phyloP scores from a whole-genome alignment of 176 grass and related monocot species.

The Alloteropsis semialata region DNA sequence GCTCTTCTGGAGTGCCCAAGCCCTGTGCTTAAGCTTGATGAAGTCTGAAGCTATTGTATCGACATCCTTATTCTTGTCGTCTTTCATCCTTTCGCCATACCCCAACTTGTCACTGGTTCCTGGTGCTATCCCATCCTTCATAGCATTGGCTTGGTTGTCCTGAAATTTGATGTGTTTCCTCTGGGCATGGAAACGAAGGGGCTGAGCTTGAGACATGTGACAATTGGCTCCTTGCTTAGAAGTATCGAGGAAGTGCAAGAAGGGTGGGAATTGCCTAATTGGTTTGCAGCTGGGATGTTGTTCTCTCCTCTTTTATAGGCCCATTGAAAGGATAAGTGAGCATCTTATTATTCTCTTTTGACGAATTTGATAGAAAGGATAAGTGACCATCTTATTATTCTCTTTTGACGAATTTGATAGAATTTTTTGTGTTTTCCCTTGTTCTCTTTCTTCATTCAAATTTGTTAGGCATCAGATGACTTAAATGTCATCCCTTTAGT shows the following conservation, averaged over 20 bases:
- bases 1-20: constrained; percentile 69
- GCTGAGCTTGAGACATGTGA: constrained; percentile 34
- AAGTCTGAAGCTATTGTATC: constrained; percentile 53
- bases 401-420: not conserved
- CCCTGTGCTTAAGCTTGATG: constrained; percentile 52
- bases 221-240: not conserved
- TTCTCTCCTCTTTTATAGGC: constrained; percentile 54
- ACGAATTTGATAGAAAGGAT: not conserved
- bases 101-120: constrained; percentile 1
- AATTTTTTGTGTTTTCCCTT: constrained; percentile 2
- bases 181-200: constrained; percentile 8
- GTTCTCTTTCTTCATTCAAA: constrained; percentile 25
- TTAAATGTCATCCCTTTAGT: not conserved
- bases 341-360: constrained; percentile 43
- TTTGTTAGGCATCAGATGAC: constrained; percentile 4
- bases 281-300: constrained; percentile 5
- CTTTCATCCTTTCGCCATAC: constrained; percentile 11
- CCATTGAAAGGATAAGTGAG: constrained; percentile 8
- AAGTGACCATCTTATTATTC: constrained; percentile 46
- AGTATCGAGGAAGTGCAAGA: not conserved
- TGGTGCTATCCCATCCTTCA: constrained; percentile 23
- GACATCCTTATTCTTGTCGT: constrained; percentile 47
- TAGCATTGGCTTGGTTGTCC: constrained; percentile 17
- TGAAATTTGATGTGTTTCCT: constrained; percentile 38
- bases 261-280: not conserved